phyloP scores from a whole-genome alignment of 345 rosid species.

The Eucalyptus sideroxylon region DNA sequence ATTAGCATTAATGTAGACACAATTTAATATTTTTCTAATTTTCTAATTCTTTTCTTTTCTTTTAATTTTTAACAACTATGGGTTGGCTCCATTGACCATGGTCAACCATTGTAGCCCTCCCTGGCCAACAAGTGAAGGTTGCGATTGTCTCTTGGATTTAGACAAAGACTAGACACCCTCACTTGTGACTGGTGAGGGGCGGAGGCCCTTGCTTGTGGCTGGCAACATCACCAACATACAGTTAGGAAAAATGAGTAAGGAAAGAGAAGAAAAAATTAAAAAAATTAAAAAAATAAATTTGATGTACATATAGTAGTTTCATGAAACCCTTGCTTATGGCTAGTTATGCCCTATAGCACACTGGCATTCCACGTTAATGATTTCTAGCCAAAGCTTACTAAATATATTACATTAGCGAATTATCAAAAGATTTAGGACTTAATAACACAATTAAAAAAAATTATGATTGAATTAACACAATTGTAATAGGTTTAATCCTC shows the following conservation, averaged over 20 bases:
- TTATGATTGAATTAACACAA: too few relatives aligned
- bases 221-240: background rate
- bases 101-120: background rate
- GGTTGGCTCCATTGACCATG: background rate
- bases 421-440: background rate
- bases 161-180: background rate
- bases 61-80: background rate
- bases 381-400: too few relatives aligned
- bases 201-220: background rate
- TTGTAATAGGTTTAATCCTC: too few relatives aligned
- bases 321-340: too few relatives aligned
- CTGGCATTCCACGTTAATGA: background rate
- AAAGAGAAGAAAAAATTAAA: too few relatives aligned
- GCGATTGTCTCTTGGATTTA: background rate
- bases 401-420: too few relatives aligned
- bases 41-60: too few relatives aligned
- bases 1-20: background rate
- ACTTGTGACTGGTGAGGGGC: background rate
- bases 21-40: too few relatives aligned
- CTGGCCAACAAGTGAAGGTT: background rate
- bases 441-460: too few relatives aligned
- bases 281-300: too few relatives aligned
- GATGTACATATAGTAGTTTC: too few relatives aligned
- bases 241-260: background rate
- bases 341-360: accelerated